Conservation (phyloP, 306 rosid genomes). For the Vachellia collinsii region DNA sequence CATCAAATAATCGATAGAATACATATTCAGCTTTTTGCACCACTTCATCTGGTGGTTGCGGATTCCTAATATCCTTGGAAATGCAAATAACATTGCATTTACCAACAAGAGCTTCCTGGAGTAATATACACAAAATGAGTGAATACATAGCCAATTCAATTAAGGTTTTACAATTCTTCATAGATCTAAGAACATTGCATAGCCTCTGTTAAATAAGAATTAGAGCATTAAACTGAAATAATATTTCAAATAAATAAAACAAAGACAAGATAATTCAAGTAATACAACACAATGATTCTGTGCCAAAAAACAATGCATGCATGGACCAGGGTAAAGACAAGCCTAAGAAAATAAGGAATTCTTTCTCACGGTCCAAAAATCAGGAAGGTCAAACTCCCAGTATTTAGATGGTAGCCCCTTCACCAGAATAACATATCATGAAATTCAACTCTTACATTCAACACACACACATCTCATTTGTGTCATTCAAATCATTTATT, state of each 20-base stretch:
- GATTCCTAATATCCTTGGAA: slow-evolving; percentile 67
- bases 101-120: slow-evolving; percentile 90
- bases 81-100: slow-evolving; percentile 81
- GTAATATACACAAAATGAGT: slow-evolving; percentile 15
- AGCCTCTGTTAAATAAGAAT: background rate
- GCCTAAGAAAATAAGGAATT: background rate
- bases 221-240: slow-evolving; percentile 11
- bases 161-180: slow-evolving; percentile 10
- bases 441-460: slow-evolving; percentile 25
- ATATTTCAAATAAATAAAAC: background rate
- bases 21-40: slow-evolving; percentile 69
- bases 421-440: slow-evolving; percentile 8
- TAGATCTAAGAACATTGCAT: background rate
- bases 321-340: background rate
- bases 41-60: slow-evolving; percentile 58
- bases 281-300: background rate
- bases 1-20: slow-evolving; percentile 82
- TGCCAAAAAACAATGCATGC: background rate
- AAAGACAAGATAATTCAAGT: background rate
- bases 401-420: background rate
- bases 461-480: background rate
- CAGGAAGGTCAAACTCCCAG: background rate
- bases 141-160: slow-evolving; percentile 14
- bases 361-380: background rate
- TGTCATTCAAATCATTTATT: background rate